Conservation (phyloP, 2,329 filamentous ascomycete species). For the Penicillium glabrum region DNA sequence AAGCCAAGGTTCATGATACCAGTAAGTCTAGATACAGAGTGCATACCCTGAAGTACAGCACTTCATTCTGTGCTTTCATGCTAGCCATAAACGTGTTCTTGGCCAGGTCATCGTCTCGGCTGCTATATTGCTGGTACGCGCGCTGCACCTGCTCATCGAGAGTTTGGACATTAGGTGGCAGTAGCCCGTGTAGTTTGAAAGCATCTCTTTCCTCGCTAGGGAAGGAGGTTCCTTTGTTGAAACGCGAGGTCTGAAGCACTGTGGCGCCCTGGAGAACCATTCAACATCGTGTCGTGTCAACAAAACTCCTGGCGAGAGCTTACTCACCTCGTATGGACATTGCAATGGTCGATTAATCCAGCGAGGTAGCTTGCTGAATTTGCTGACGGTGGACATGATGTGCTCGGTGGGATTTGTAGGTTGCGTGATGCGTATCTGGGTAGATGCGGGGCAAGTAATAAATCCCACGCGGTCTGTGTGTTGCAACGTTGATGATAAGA, state of each 20-base stretch:
- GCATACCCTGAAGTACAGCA: constrained; percentile 71
- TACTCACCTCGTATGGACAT: constrained; percentile 29
- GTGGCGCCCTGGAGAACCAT: constrained; percentile 6
- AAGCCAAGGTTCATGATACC: no score
- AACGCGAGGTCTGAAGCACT: constrained; percentile 64
- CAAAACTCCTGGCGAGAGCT: neutral
- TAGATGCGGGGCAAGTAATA: neutral
- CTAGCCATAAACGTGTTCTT: constrained; percentile 89
- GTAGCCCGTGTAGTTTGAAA: constrained; percentile 71
- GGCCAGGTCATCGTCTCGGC: constrained; percentile 62
- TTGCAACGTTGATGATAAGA: neutral
- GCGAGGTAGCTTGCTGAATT: constrained; percentile 33
- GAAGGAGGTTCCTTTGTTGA: constrained; percentile 85
- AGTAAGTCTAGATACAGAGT: neutral
- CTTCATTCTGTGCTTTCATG: constrained; percentile 81
- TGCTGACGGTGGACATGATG: constrained; percentile 18
- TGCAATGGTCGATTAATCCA: constrained; percentile 29
- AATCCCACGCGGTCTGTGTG: neutral
- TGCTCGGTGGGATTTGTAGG: neutral
- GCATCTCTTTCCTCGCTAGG: constrained; percentile 64
- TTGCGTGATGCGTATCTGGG: neutral
- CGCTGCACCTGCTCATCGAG: constrained; percentile 74
- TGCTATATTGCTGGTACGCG: constrained; percentile 77
- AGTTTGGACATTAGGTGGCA: constrained; percentile 71
- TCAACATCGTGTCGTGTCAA: neutral